Base-by-base conservation (phyloP, 2,329 filamentous ascomycete species). In the Neurospora sp. region DNA sequence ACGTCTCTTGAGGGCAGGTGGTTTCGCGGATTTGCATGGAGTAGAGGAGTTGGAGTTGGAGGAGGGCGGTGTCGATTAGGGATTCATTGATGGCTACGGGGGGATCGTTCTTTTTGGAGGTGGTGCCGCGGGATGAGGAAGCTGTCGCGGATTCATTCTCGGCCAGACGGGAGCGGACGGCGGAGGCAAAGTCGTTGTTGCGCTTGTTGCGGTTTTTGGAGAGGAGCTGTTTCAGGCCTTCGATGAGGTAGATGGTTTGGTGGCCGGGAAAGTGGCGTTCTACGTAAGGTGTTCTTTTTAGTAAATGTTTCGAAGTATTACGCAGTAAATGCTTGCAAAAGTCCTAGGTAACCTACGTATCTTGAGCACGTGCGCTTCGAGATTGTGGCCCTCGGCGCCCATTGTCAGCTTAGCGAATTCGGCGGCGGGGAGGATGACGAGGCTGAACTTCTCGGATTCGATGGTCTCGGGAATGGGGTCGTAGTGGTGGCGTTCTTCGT, bases 21-120 rank as follows among this genome's bases (percentile, higher is more conserved):
- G 90, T 92, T 77, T 95, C 91, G 77, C 93, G 90, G 66, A 94
- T 88, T 4, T 92, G 81, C 28, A 86, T 86, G 5, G 82, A 81
- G 78, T 94, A 89, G 33, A 85, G 78, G 6, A 94, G 84, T 77
- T 95, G 92, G 4, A 95, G 81, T 17, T 86, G 83, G 11, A 95
- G 81, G 3, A 94, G 81, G 4, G 90, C 89, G 74, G 92, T 89
- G 76, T 94, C 91, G 66, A 94, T 82, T 28, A 81, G 77, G 73
- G 92, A 88, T 70, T 93, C 90, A 69, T 90, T 86, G 36, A 94
- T 81, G 68, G 88, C 86, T 42, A 85, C 81, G 66, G 74, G 77
- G 38, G 77, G 78, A 70, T 77, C 82, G 72, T 80, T 84, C 77
- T 79, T 84, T 74, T 80, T 78, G 2, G 33, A 36, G 33, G 80